phyloP scores from a whole-genome alignment of 192 early-diverging fungal genomes.

The Gonapodya prolifera region DNA sequence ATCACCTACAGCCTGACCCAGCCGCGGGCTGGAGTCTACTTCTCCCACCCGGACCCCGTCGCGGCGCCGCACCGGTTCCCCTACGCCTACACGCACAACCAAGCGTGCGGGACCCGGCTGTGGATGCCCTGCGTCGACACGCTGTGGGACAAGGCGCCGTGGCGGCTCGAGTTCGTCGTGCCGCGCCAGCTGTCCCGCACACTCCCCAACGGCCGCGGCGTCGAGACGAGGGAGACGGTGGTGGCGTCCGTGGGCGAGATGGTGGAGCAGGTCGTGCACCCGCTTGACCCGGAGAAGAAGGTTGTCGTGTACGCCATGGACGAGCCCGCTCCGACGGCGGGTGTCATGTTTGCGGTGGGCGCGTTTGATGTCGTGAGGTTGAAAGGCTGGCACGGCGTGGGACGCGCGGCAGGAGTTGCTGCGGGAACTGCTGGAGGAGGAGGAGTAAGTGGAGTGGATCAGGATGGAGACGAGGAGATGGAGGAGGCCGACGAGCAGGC shows the following conservation, averaged over 20 bases:
- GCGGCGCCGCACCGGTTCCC: conserved; percentile 34
- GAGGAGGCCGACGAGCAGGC: neutral
- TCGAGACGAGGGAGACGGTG: conserved; percentile 30
- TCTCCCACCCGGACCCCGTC: conserved; percentile 37
- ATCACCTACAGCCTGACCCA: conserved; percentile 36
- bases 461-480: neutral
- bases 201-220: conserved; percentile 14
- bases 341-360: conserved; percentile 59
- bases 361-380: conserved; percentile 36
- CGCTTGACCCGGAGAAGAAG: conserved; percentile 36
- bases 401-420: neutral
- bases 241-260: conserved; percentile 61
- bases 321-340: conserved; percentile 53
- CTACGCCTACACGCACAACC: conserved; percentile 6
- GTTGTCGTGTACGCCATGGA: conserved; percentile 57
- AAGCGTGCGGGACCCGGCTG: conserved; percentile 40
- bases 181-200: conserved; percentile 24
- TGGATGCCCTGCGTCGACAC: conserved; percentile 74
- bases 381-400: conserved; percentile 9
- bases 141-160: conserved; percentile 51
- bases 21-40: conserved; percentile 37
- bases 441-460: neutral
- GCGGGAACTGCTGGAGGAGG: neutral
- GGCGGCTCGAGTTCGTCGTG: conserved; percentile 66
- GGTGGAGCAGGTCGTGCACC: conserved; percentile 47